Percentiles rank a stretch among this genome's conserved stretches.
These are phyloP conservation scores for Oryza nivara DNA, from an alignment of 176 grass and related monocot species.

Conservation along the genomic window DNA sequence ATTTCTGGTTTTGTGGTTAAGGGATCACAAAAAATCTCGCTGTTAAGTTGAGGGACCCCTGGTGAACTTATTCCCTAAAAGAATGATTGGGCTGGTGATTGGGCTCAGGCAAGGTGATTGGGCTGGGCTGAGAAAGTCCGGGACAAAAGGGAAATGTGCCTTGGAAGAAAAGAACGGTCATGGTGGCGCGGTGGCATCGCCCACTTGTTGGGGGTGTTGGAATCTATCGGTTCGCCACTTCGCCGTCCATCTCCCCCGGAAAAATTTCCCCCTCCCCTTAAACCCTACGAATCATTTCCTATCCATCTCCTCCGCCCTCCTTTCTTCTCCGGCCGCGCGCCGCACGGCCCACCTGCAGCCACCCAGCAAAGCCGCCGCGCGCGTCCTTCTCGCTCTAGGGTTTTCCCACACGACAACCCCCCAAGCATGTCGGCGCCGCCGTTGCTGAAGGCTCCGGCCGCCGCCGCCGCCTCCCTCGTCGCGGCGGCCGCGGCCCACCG, in stretches of 20 bases:
- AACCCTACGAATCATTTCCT: constrained; percentile 11
- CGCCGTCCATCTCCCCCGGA: neutral
- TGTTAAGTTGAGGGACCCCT: too few relatives aligned
- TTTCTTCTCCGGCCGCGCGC: neutral
- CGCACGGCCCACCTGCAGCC: constrained; percentile 17
- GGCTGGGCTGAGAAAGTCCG: too few relatives aligned
- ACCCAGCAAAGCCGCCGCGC: neutral
- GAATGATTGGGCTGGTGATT: too few relatives aligned
- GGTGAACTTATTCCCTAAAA: too few relatives aligned
- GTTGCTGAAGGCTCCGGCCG: constrained; percentile 30
- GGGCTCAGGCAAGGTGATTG: too few relatives aligned
- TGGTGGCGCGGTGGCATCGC: too few relatives aligned
- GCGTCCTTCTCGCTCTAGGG: constrained; percentile 30
- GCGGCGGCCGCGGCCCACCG: neutral
- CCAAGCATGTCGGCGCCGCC: constrained; percentile 43
- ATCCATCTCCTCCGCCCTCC: neutral
- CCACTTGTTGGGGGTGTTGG: too few relatives aligned
- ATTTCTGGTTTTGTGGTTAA: too few relatives aligned
- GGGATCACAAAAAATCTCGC: too few relatives aligned
- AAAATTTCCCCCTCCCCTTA: neutral
- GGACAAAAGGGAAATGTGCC: too few relatives aligned
- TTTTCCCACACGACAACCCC: neutral
- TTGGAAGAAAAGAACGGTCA: too few relatives aligned
- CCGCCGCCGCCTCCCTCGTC: constrained; percentile 14
- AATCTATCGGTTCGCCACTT: neutral